These are phyloP conservation scores for Torulaspora franciscae DNA, from an alignment of 805 yeast species.

Conservation along the genomic window DNA sequence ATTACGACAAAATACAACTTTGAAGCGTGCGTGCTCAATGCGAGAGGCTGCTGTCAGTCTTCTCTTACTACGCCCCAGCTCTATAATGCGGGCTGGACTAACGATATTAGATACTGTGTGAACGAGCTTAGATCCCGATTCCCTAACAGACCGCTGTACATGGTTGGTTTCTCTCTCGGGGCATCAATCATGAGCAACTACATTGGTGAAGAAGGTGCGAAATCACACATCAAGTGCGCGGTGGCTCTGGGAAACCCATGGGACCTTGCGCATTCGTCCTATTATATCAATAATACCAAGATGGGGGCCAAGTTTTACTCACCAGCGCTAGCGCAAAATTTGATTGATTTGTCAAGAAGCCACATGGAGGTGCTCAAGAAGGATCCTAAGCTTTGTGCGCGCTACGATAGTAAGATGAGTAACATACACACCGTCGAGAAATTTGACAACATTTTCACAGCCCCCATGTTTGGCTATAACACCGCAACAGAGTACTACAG, in stretches of 20 bases:
- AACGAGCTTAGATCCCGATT: conserved; percentile 44
- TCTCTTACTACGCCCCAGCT: conserved; percentile 62
- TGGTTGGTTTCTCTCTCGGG: conserved; percentile 80
- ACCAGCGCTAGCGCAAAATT: conserved; percentile 46
- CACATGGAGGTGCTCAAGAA: conserved; percentile 40
- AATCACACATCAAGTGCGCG: conserved; percentile 48
- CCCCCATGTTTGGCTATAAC: conserved; percentile 59
- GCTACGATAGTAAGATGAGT: conserved; percentile 25
- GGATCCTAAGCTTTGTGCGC: conserved; percentile 23
- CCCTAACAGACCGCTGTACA: conserved; percentile 61
- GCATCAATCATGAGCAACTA: conserved; percentile 68
- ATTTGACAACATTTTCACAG: conserved; percentile 64
- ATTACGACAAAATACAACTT: conserved; percentile 40
- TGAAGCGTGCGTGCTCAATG: conserved; percentile 64
- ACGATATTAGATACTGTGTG: conserved; percentile 58
- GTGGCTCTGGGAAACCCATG: conserved; percentile 64
- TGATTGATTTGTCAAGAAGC: conserved; percentile 40
- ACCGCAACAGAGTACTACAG: conserved; percentile 63
- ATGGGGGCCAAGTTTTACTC: conserved; percentile 47
- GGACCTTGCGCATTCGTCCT: conserved; percentile 56
- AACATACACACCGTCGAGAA: conserved; percentile 40
- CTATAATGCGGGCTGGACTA: conserved; percentile 68
- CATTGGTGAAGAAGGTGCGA: conserved; percentile 57
- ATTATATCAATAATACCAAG: conserved; percentile 39
- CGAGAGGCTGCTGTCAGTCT: conserved; percentile 74